Base-by-base conservation (phyloP, 768 basidiomycete genomes). In the Phaeolepiota aurea region DNA sequence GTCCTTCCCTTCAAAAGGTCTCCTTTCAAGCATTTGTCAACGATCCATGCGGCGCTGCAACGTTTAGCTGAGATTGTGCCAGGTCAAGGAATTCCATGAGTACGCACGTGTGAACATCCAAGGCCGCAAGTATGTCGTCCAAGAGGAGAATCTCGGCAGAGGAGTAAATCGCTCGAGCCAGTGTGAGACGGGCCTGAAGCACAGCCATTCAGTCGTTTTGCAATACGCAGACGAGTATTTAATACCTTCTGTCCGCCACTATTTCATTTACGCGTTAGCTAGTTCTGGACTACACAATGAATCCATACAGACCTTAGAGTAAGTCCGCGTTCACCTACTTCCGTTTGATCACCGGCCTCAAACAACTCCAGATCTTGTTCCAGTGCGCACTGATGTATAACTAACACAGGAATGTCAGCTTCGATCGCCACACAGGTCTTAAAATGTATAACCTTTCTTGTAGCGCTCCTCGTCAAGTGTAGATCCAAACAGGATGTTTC, bases 401-500 rank as follows among this genome's bases (percentile, higher is more conserved):
- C 87, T 53, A 32, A 19, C 19, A n/a, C 11, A 21, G 7, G 7
- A 32, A 10, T 14, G 47, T 14, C 19, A 3, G 21, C 30, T 12
- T 30, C n/a, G 15, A 16, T 11, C 16, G 19, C 11, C 25, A 20
- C 3, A 32, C 12, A 35, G 2, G 15, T 12, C 20, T 5, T 9
- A 3, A 32, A 11, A 4, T 35, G 13, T 44, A 5, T 18, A 59
- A n/a, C 61, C 59, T 41, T 79, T 74, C 67, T 79, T 79, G 54
- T 93, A 93, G 4, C 82, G 71, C 41, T 71, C 76, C 53, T 85
- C 79, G 34, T 93, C 82, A 44, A 78, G 87, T 0, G 78, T 71
- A 10, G 76, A 61, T 20, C 88, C 87, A 46, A 94, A 93, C 32
- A 86, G 59, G 44, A 94, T 84, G 52, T 93, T 94, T 32, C 88